These are phyloP conservation scores for Colletotrichum horii DNA, from an alignment of 2,329 filamentous ascomycete genomes.

Conservation along the genomic window DNA sequence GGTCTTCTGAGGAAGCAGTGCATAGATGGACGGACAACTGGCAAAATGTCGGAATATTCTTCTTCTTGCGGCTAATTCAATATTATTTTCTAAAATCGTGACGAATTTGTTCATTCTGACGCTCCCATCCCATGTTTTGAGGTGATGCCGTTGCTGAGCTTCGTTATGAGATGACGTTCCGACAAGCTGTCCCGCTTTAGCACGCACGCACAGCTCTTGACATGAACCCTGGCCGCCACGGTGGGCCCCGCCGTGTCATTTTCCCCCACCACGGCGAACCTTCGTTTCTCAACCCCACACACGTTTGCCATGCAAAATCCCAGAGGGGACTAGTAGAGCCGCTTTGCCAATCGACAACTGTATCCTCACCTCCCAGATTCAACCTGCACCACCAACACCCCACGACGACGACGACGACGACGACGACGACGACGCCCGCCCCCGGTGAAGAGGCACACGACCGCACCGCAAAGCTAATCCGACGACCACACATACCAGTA, in stretches of 20 bases:
- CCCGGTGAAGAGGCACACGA: conserved; percentile 1
- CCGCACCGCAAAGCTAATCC: not conserved
- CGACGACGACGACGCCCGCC: not conserved
- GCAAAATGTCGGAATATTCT: not conserved
- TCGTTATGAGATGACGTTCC: not conserved
- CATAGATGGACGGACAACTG: not conserved
- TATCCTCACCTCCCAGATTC: conserved; percentile 12
- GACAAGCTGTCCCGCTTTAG: not conserved
- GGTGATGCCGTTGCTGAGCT: not conserved
- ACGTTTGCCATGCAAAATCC: conserved; percentile 11
- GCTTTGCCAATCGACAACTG: conserved; percentile 14
- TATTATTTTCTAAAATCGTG: not conserved
- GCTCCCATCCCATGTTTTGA: not conserved
- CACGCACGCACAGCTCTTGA: not conserved
- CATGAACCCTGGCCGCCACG: not conserved
- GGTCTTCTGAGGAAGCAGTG: not conserved
- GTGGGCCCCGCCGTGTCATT: not conserved
- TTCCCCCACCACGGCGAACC: conserved; percentile 11
- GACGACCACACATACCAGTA: not conserved
- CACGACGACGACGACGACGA: not conserved
- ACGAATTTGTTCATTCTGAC: not conserved
- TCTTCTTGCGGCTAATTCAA: not conserved
- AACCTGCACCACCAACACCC: conserved; percentile 5
- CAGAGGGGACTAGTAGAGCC: conserved; percentile 15
- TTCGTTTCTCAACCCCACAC: conserved; percentile 15